phyloP scores from a whole-genome alignment of 495 filamentous ascomycete species.

The Podospora australis region DNA sequence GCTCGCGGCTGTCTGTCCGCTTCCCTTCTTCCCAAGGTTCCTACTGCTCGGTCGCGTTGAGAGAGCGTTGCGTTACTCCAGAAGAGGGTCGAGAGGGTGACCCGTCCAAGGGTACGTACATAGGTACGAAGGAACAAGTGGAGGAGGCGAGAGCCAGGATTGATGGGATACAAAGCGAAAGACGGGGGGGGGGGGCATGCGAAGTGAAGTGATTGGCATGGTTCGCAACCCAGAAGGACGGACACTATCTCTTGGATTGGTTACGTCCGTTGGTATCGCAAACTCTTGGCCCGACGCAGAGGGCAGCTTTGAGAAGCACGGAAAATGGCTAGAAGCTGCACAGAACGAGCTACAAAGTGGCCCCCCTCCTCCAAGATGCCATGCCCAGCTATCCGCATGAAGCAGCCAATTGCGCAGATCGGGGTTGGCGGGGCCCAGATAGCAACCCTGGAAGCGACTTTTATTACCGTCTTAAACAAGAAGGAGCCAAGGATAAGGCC shows the following conservation, averaged over 20 bases:
- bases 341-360: conserved; percentile 7
- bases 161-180: too few relatives aligned
- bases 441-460: conserved; percentile 2
- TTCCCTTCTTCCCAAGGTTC: too few relatives aligned
- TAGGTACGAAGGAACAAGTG: too few relatives aligned
- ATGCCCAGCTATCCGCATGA: too few relatives aligned
- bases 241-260: conserved; percentile 1
- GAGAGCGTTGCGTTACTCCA: not conserved
- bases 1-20: not conserved
- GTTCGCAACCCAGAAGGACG: not conserved
- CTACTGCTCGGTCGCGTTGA: too few relatives aligned
- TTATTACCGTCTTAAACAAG: conserved; percentile 15
- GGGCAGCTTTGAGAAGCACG: conserved; percentile 2
- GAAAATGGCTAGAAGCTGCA: conserved; percentile 19
- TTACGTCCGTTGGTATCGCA: not conserved
- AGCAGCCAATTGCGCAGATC: conserved; percentile 3
- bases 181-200: not conserved
- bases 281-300: too few relatives aligned
- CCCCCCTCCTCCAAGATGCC: not conserved
- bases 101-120: too few relatives aligned
- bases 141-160: too few relatives aligned
- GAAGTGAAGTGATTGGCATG: not conserved
- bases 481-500: conserved; percentile 15
- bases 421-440: not conserved
- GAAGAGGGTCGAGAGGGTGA: not conserved